phyloP scores from a whole-genome alignment of 1,284 basidiomycete species.

The Pascua sp. region DNA sequence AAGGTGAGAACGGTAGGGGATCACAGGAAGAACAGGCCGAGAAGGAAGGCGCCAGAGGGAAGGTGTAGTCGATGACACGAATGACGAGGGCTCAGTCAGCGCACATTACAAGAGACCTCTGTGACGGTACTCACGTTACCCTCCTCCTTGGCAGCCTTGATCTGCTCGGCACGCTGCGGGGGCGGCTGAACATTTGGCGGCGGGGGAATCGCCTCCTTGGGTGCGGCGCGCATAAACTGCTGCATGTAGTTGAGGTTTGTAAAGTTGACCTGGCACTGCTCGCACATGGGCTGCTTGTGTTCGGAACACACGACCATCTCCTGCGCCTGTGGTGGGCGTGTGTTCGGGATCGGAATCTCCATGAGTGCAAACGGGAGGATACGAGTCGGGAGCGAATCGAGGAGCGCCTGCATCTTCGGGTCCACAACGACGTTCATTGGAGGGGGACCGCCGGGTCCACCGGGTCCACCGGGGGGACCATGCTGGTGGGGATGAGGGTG shows the following conservation, averaged over 20 bases:
- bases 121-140: slow-evolving; percentile 65
- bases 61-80: neutral
- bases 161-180: slow-evolving; percentile 66
- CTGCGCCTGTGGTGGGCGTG: slow-evolving; percentile 31
- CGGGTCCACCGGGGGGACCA: slow-evolving; percentile 11
- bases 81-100: too few species aligned
- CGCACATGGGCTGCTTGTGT: slow-evolving; percentile 68
- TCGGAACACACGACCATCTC: slow-evolving; percentile 55
- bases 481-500: slow-evolving; percentile 9
- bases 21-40: too few species aligned
- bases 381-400: slow-evolving; percentile 40
- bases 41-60: slow-evolving; percentile 6
- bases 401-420: slow-evolving; percentile 37
- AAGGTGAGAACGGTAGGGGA: slow-evolving; percentile 6
- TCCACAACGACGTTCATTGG: slow-evolving; percentile 31
- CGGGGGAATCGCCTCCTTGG: slow-evolving; percentile 69
- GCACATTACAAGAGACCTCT: neutral
- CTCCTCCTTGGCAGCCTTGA: slow-evolving; percentile 78
- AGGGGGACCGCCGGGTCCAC: slow-evolving; percentile 6
- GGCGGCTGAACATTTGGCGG: slow-evolving; percentile 63
- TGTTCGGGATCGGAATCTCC: slow-evolving; percentile 24
- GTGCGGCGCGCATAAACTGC: slow-evolving; percentile 64
- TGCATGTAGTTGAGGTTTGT: slow-evolving; percentile 65
- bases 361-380: slow-evolving; percentile 32
- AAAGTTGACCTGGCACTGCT: slow-evolving; percentile 68